Conservation (phyloP, 176 grass and related monocot genomes). For the Oryza rufipogon region DNA sequence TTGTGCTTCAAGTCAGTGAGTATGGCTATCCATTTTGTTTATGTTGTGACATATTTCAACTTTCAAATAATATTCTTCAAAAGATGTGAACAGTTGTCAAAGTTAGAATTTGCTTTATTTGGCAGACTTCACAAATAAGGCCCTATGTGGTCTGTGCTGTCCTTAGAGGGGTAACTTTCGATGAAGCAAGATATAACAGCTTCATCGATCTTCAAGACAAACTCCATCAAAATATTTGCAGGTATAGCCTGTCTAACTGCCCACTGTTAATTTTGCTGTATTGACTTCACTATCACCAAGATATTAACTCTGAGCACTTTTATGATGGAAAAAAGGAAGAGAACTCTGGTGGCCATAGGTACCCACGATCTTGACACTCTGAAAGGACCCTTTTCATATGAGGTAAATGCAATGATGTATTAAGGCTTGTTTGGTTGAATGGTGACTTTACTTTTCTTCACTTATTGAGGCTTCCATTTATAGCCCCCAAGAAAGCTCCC, state of each 20-base stretch:
- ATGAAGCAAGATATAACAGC: conserved; percentile 93
- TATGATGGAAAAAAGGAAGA: conserved; percentile 60
- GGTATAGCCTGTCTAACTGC: conserved; percentile 51
- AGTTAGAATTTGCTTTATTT: conserved; percentile 20
- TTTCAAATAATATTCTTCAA: neutral
- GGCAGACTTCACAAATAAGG: conserved; percentile 86
- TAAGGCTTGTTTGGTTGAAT: neutral
- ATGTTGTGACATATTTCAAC: neutral
- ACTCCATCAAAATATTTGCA: conserved; percentile 97
- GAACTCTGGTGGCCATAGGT: conserved; percentile 95
- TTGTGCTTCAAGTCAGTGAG: neutral
- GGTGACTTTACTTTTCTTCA: conserved; percentile 25
- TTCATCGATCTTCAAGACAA: conserved; percentile 99
- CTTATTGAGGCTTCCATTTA: conserved; percentile 6
- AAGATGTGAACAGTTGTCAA: neutral
- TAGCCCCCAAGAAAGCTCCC: neutral
- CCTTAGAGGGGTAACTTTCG: conserved; percentile 83
- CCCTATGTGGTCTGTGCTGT: conserved; percentile 89
- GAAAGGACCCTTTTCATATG: conserved; percentile 85
- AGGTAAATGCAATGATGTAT: conserved; percentile 51
- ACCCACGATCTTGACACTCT: conserved; percentile 96
- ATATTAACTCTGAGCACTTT: conserved; percentile 20
- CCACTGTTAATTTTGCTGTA: neutral
- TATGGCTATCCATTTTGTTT: neutral
- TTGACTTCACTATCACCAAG: conserved; percentile 24